Percentiles rank a stretch among this genome's conserved stretches.
phyloP scores from a whole-genome alignment of 2,329 filamentous ascomycete genomes.

The Chalara sp. region DNA sequence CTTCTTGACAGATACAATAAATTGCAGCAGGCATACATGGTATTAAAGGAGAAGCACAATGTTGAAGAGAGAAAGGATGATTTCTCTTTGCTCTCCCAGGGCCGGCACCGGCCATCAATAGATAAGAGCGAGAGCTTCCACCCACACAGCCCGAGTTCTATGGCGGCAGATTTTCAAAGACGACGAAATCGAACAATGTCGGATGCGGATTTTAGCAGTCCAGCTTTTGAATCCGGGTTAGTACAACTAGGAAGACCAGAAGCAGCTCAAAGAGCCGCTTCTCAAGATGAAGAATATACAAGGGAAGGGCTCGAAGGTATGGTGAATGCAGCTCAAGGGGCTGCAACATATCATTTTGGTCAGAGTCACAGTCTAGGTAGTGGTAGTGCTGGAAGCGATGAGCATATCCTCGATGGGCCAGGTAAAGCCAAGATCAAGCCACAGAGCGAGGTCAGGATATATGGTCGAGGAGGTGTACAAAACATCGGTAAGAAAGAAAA shows the following conservation, averaged over 20 bases:
- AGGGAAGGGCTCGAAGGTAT: neutral
- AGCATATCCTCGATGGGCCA: conserved; percentile 29
- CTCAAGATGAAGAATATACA: too few species aligned
- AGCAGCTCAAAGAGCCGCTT: neutral
- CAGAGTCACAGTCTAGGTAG: neutral
- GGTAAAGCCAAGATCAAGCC: conserved; percentile 37
- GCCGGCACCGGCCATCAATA: neutral
- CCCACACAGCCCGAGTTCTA: neutral
- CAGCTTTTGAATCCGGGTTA: neutral
- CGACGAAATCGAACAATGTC: too few species aligned
- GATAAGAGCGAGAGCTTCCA: neutral
- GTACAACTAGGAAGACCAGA: neutral
- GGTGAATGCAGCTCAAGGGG: neutral
- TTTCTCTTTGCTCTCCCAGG: conserved; percentile 9
- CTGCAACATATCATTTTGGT: neutral
- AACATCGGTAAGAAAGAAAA: conserved; percentile 36
- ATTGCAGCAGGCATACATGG: conserved; percentile 36
- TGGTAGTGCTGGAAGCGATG: conserved; percentile 3
- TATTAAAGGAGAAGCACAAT: conserved; percentile 29
- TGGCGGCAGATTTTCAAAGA: neutral
- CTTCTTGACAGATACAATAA: conserved; percentile 43
- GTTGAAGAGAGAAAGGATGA: conserved; percentile 14
- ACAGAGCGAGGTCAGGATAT: conserved; percentile 42
- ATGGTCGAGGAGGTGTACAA: conserved; percentile 47
- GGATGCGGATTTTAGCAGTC: neutral